Base-by-base conservation (phyloP, 2,329 filamentous ascomycete genomes). In the Plenodomus tracheiphilus region DNA sequence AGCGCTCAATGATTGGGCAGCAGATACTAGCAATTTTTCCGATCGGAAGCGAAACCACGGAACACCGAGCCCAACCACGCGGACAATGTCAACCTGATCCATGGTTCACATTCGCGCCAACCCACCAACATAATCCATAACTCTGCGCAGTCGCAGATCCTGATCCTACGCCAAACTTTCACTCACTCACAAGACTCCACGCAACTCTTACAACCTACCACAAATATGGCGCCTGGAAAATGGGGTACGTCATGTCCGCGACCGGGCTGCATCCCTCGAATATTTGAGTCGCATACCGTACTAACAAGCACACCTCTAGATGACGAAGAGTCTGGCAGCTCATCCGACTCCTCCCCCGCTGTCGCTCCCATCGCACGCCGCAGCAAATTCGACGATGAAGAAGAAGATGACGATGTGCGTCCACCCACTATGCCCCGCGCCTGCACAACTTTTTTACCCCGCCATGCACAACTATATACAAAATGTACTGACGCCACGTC, bases 331-430 rank as follows among this genome's bases (percentile, higher is more conserved):
- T 82, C 85, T 61, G 79, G 80, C 59, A 74, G 73, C 50, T 80
- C 77, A 58, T 77, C 77, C 51, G 73, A 79, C 57, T 74, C 74
- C 43, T 71, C 75, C 43, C 77, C 79, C 2, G 74, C 76, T 18
- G 74, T 78, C 42, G 73, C 71, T 19, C 69, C 78, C 41, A 73
- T 78, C 11, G 71, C 73, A 38, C 73, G 76, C 46, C 78, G 83
- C 57, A 76, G 82, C 72, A 91, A 94, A 78, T 96, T 96, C 69
- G 91, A 94, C 63, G 93, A 97, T 63, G 93, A 97, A 72, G 92
- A 96, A 74, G 87, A 81, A 46, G 86, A 92, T 28, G 86, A 88
- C 59, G 90, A 95, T 75, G 92, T 93, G 82, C 63, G 79, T 68
- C 51, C 58, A 54, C 59, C 47, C 59, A 36, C 43, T 39, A 41